Conservation (phyloP, 2,329 filamentous ascomycete species). For the Hymenoscyphus albidus region DNA sequence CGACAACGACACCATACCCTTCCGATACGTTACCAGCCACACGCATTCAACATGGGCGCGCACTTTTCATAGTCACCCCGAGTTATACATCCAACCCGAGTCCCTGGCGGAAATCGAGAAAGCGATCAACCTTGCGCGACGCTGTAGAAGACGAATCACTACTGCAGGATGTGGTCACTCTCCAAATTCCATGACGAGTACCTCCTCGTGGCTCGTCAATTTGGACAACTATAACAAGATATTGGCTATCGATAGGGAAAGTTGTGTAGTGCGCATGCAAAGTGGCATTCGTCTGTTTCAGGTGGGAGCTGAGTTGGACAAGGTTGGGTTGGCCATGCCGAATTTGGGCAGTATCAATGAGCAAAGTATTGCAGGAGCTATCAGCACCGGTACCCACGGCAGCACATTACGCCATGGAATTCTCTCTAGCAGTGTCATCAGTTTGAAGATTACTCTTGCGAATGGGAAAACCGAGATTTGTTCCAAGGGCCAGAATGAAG, state of each 20-base stretch:
- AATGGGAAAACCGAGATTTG: slow-evolving; percentile 73
- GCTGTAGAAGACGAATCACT: slow-evolving; percentile 75
- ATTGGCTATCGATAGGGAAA: slow-evolving; percentile 63
- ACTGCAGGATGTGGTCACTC: slow-evolving; percentile 91
- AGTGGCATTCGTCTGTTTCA: slow-evolving; percentile 81
- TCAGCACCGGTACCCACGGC: slow-evolving; percentile 90
- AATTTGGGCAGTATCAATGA: slow-evolving; percentile 94
- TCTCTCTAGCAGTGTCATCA: slow-evolving; percentile 71
- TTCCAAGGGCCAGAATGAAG: slow-evolving; percentile 60
- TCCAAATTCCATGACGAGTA: slow-evolving; percentile 86
- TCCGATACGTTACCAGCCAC: slow-evolving; percentile 69
- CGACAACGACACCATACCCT: slow-evolving; percentile 62
- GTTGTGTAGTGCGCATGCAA: slow-evolving; percentile 69
- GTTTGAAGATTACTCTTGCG: slow-evolving; percentile 75
- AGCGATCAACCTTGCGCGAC: slow-evolving; percentile 72
- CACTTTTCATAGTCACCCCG: slow-evolving; percentile 84
- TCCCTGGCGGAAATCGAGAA: slow-evolving; percentile 79
- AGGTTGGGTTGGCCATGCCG: slow-evolving; percentile 75
- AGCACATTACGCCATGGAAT: slow-evolving; percentile 81
- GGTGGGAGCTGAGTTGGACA: slow-evolving; percentile 70
- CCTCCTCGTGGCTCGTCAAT: slow-evolving; percentile 91
- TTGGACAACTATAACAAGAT: slow-evolving; percentile 78
- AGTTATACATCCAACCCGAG: slow-evolving; percentile 85
- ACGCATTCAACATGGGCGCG: slow-evolving; percentile 90
- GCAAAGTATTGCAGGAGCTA: slow-evolving; percentile 88